These are phyloP conservation scores for Clonostachys rosea DNA, from an alignment of 2,329 filamentous ascomycete species.

Conservation along the genomic window DNA sequence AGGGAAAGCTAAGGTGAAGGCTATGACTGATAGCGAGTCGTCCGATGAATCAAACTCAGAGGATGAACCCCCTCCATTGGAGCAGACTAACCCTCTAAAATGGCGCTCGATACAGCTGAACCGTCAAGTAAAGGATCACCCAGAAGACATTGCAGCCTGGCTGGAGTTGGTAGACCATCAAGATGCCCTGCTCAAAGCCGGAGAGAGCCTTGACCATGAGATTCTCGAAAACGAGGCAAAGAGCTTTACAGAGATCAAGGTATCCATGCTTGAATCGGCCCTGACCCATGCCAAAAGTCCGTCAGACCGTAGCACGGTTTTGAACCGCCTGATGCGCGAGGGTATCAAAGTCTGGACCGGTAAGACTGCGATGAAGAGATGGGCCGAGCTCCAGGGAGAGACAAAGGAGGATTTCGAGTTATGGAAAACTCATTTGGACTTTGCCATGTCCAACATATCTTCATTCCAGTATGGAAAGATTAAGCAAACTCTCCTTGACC, in stretches of 20 bases:
- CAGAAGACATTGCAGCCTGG: conserved; percentile 69
- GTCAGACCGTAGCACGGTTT: conserved; percentile 51
- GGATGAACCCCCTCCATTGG: conserved; percentile 19
- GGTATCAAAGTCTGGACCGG: conserved; percentile 70
- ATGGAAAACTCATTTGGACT: conserved; percentile 72
- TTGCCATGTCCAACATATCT: conserved; percentile 63
- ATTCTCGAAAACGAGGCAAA: conserved; percentile 56
- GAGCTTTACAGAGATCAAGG: conserved; percentile 72
- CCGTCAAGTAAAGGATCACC: conserved; percentile 58
- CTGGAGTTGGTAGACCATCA: conserved; percentile 76
- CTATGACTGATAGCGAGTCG: conserved; percentile 35
- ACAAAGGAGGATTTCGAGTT: conserved; percentile 40
- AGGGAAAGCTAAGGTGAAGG: conserved; percentile 47
- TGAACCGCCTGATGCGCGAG: conserved; percentile 68
- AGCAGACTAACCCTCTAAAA: conserved; percentile 38
- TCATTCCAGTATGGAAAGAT: conserved; percentile 65
- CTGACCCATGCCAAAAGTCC: conserved; percentile 47
- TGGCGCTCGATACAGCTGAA: conserved; percentile 58
- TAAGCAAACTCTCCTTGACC: conserved; percentile 53
- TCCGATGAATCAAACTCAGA: conserved; percentile 42
- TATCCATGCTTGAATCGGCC: conserved; percentile 77
- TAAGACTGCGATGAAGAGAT: conserved; percentile 56
- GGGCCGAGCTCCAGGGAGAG: conserved; percentile 43
- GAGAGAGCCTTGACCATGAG: conserved; percentile 34
- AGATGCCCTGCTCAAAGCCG: conserved; percentile 55